These are phyloP conservation scores for Boletus rubropictus DNA, from an alignment of 768 basidiomycete species.

Conservation along the genomic window DNA sequence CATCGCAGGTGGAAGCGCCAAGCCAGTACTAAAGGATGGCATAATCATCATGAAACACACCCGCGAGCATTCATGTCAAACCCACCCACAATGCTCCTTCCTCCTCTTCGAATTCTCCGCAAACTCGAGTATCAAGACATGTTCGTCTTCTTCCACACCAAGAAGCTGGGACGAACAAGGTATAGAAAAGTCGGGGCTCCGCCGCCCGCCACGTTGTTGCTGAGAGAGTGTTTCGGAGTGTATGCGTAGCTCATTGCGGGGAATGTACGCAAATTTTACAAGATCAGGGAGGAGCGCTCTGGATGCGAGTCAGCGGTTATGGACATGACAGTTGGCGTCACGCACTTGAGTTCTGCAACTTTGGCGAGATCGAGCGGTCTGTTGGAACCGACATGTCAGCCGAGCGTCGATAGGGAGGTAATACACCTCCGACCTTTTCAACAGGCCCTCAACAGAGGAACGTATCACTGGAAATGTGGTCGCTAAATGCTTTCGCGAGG, in stretches of 20 bases:
- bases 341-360: slow-evolving; percentile 80
- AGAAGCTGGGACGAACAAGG: slow-evolving; percentile 25
- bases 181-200: slow-evolving; percentile 39
- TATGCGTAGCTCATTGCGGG: slow-evolving; percentile 53
- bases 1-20: slow-evolving; percentile 32
- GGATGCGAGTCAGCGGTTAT: not conserved
- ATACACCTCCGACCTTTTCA: slow-evolving; percentile 53
- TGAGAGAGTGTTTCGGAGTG: slow-evolving; percentile 35
- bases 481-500: slow-evolving; percentile 73
- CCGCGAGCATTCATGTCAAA: not conserved
- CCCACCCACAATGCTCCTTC: slow-evolving; percentile 26
- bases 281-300: slow-evolving; percentile 80
- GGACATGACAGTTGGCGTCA: not conserved
- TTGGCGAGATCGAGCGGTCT: slow-evolving; percentile 75
- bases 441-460: slow-evolving; percentile 71
- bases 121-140: slow-evolving; percentile 49
- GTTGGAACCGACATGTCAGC: slow-evolving; percentile 3
- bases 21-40: slow-evolving; percentile 11
- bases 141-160: slow-evolving; percentile 35
- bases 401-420: not conserved
- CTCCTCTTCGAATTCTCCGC: slow-evolving; percentile 38
- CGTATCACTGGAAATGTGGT: slow-evolving; percentile 73
- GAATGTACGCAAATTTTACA: slow-evolving; percentile 78
- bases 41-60: not conserved
- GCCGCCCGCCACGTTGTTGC: slow-evolving; percentile 23